Evolutionary conservation across 1,139 yeast genomes (phyloP), one percentile per base, ranked within the genome.

Genomic region (Yamadazyma oceani): DNA sequence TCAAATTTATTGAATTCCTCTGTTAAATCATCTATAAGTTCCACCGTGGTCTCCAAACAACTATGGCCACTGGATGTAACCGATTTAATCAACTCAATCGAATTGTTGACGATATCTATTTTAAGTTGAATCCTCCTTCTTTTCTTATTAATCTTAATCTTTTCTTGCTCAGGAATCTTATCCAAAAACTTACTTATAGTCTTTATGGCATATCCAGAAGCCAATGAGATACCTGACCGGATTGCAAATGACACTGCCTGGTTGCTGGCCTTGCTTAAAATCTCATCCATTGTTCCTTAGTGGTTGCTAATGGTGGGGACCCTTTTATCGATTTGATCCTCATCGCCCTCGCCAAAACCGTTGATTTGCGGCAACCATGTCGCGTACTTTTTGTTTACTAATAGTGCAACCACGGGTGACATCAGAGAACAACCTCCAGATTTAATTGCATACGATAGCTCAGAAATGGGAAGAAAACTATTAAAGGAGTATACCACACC

Each of bases 201-300:
- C 45, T 78, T 80, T 37, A 85, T 73, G 14, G 92, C 92, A 60
- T 80, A 85, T 0, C 85, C 81, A 0, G 90, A 80, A 0, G 94
- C 95, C 24, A 85, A 53, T 0, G 89, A 80, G 17, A 85, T 78
- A 0, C 94, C 89, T 1, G 92, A 84, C 41, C 85, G 66, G 29
- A 85, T 80, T 9, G 94, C 95, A 62, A 85, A 83, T 2, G 89
- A 77, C 8, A 85, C 87, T 1, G 88, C 88, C 48, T 85, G 92
- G 40, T 78, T 80, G 23, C 90, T 84, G 3, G 94, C 94, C 61
- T 79, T 74, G 17, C 66, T 57, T 19, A 71, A 50, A 22, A 72
- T 57, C 38, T 70, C 73, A 46, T 72, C 78, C 77, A 71, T 71
- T n/a, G 12, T 31, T 21, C 6, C 21, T 19, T 19, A n/a, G n/a